Base-by-base conservation (phyloP, 768 basidiomycete genomes). In the Floccularia luteovirens region DNA sequence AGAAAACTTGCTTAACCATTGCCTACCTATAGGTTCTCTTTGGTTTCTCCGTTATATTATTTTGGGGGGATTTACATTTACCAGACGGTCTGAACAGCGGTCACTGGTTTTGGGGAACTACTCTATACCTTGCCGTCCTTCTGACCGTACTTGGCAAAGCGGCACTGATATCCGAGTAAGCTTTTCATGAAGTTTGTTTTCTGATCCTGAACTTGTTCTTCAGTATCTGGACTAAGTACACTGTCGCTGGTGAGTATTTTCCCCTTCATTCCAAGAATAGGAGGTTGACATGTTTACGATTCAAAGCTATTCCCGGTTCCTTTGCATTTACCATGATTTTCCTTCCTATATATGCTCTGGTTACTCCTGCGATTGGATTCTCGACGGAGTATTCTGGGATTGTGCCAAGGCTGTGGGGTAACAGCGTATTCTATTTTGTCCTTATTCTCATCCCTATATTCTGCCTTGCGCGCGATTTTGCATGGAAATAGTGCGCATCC, bases 141-240 rank as follows among this genome's bases (percentile, higher is more conserved):
- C 68, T 97, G 36, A 98, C 94, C 1, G 94, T 98, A 2, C 77
- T 99, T 5, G 96, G 93, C 31, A 98, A 99, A 61, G 96, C 96
- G 12, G 94, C 94, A 0, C 62, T 99, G 43, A 85, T 98, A 31
- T 98, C 96, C 3, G 94, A 99, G 96, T 98, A 58, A 54, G 92
- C 69, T 36, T n/a, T 30, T 24, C n/a, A n/a, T n/a, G n/a, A 22
- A 11, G 24, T 16, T 34, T 21, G 36, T 20, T 31, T 27, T 37
- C 24, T 47, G 5, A 43, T 6, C 16, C 32, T 23, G 31, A 19
- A n/a, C 16, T 38, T 43, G 12, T 19, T 35, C 36, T 23, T 41
- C 24, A 99, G 94, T 51, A 62, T 99, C n/a, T 99, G 96, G 96
- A 99, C 96, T 0, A 98, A 98, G 57, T 99, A 98, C 54, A 98